Conservation (phyloP, 2,329 filamentous ascomycete species). For the Zelopaecilomyces penicillatus region DNA sequence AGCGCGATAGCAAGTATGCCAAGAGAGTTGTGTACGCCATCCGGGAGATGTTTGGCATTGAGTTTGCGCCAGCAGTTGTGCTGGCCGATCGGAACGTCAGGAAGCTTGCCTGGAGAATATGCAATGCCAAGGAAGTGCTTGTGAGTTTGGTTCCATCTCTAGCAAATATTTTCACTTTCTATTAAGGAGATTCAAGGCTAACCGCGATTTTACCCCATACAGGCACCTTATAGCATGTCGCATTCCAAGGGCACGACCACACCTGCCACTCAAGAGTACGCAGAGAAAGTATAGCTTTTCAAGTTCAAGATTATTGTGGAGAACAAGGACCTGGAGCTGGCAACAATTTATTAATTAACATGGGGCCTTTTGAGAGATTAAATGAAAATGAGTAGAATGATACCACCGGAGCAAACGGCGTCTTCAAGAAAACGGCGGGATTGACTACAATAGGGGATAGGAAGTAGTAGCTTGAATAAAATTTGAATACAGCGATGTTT, state of each 20-base stretch:
- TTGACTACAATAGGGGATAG: too few species aligned
- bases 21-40: constrained; percentile 89
- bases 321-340: too few species aligned
- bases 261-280: constrained; percentile 36
- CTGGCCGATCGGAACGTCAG: constrained; percentile 82
- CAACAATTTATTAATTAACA: too few species aligned
- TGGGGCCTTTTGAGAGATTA: too few species aligned
- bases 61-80: constrained; percentile 88
- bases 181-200: constrained; percentile 4
- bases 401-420: too few species aligned
- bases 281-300: constrained; percentile 14
- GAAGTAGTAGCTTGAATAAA: too few species aligned
- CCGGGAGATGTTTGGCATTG: constrained; percentile 93
- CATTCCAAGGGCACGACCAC: constrained; percentile 54
- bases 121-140: constrained; percentile 89
- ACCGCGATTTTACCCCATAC: background rate
- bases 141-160: constrained; percentile 43
- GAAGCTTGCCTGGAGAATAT: constrained; percentile 89
- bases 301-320: too few species aligned
- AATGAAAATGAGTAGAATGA: too few species aligned
- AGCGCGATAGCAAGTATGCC: constrained; percentile 81
- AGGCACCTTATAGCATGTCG: constrained; percentile 68
- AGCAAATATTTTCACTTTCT: background rate
- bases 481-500: too few species aligned
- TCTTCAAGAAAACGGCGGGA: too few species aligned